Conservation (phyloP, 2,329 filamentous ascomycete genomes). For the Monosporascus ibericus region DNA sequence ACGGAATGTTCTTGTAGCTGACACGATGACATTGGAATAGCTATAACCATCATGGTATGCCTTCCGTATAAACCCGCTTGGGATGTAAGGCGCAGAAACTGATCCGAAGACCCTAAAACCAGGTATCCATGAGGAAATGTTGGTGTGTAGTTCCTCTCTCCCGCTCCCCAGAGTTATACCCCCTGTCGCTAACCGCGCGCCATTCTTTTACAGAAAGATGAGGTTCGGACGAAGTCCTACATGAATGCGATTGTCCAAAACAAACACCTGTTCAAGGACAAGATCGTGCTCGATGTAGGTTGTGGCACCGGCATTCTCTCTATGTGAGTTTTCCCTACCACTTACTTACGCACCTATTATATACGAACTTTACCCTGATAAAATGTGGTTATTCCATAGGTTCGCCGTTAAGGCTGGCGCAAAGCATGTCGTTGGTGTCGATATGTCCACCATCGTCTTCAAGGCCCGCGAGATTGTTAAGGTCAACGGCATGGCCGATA, state of each 20-base stretch:
- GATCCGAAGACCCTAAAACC: constrained; percentile 10
- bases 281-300: constrained; percentile 89
- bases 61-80: constrained; percentile 19
- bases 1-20: constrained; percentile 2
- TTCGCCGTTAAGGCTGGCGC: constrained; percentile 94
- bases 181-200: constrained; percentile 16
- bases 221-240: constrained; percentile 93
- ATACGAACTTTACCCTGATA: background rate
- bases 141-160: constrained; percentile 56
- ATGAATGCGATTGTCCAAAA: constrained; percentile 98
- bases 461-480: constrained; percentile 95
- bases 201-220: constrained; percentile 70
- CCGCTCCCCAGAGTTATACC: background rate
- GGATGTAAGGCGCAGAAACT: constrained; percentile 16
- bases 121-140: constrained; percentile 98
- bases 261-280: constrained; percentile 80
- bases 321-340: constrained; percentile 60
- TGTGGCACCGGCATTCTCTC: constrained; percentile 97
- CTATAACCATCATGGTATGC: constrained; percentile 94
- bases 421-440: constrained; percentile 97
- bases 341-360: background rate
- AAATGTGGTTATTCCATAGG: constrained; percentile 44
- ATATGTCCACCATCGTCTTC: constrained; percentile 99
- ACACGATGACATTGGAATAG: constrained; percentile 39
- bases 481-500: constrained; percentile 84